Conservation (phyloP, 345 rosid genomes). For the Linum tenue region DNA sequence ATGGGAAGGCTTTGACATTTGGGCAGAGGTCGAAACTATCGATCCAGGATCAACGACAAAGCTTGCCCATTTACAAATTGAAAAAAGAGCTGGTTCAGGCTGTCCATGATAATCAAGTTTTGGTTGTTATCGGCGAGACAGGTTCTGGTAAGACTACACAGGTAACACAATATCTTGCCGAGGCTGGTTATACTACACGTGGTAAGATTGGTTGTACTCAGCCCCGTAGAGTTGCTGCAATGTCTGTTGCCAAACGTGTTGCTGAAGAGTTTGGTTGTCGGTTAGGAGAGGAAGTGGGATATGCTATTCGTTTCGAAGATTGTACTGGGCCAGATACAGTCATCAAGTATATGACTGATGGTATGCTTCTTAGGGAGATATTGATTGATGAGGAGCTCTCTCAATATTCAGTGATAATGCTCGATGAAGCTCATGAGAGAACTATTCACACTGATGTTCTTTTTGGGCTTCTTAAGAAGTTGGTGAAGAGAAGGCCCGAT, state of each 20-base stretch:
- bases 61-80: slow-evolving; percentile 83
- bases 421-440: slow-evolving; percentile 79
- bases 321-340: slow-evolving; percentile 82
- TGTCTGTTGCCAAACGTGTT: slow-evolving; percentile 83
- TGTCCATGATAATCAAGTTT: slow-evolving; percentile 72
- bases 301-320: slow-evolving; percentile 75
- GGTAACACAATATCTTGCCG: slow-evolving; percentile 78
- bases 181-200: slow-evolving; percentile 62
- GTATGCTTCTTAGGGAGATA: slow-evolving; percentile 70
- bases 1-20: slow-evolving; percentile 62
- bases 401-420: slow-evolving; percentile 58
- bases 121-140: slow-evolving; percentile 82
- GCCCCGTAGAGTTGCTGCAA: slow-evolving; percentile 82
- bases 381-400: slow-evolving; percentile 51
- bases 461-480: slow-evolving; percentile 59
- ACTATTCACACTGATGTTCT: slow-evolving; percentile 69
- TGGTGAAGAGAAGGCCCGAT: slow-evolving; percentile 54
- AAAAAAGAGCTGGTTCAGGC: slow-evolving; percentile 82
- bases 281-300: slow-evolving; percentile 78
- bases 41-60: slow-evolving; percentile 79
- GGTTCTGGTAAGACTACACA: slow-evolving; percentile 85
- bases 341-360: slow-evolving; percentile 83
- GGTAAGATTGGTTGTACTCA: slow-evolving; percentile 86
- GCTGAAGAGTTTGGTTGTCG: slow-evolving; percentile 91
- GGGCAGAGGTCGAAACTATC: slow-evolving; percentile 85